A percentile compares a stretch with the other conserved stretches of the same genome.
phyloP scores from a whole-genome alignment of 768 basidiomycete species.

The Serendipita sp. region DNA sequence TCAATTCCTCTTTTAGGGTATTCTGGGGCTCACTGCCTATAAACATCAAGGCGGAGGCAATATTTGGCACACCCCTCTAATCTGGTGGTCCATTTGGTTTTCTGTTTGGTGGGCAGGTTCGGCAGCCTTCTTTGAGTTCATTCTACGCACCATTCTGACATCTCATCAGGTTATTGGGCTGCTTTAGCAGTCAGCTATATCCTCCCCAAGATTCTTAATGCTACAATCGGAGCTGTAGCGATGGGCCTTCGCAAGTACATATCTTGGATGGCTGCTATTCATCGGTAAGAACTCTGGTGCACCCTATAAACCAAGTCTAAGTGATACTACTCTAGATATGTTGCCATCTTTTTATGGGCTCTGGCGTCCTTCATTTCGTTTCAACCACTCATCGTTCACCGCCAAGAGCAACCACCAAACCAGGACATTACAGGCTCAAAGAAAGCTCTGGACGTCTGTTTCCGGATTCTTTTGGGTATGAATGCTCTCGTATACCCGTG shows the following conservation, averaged over 20 bases:
- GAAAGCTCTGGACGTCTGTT: conserved; percentile 4
- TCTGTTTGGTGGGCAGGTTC: conserved; percentile 60
- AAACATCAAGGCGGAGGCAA: conserved; percentile 35
- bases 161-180: conserved; percentile 54
- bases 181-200: conserved; percentile 42
- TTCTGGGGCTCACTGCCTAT: conserved; percentile 41
- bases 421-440: neutral
- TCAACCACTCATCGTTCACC: conserved; percentile 38
- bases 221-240: conserved; percentile 59
- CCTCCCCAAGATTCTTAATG: conserved; percentile 36
- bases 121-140: conserved; percentile 11
- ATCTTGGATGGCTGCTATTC: conserved; percentile 55
- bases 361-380: conserved; percentile 45
- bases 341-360: conserved; percentile 54
- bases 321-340: conserved; percentile 25
- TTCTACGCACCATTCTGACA: too few species aligned
- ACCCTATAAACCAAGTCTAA: conserved; percentile 14
- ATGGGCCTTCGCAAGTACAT: conserved; percentile 59
- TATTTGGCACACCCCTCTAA: conserved; percentile 17
- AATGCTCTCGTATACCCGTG: conserved; percentile 34
- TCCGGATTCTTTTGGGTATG: conserved; percentile 10
- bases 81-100: conserved; percentile 81
- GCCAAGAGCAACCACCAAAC: conserved; percentile 22
- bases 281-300: conserved; percentile 28
- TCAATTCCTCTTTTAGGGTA: conserved; percentile 19